Base-by-base conservation (phyloP, 768 basidiomycete genomes). In the Termitomyces sp. region DNA sequence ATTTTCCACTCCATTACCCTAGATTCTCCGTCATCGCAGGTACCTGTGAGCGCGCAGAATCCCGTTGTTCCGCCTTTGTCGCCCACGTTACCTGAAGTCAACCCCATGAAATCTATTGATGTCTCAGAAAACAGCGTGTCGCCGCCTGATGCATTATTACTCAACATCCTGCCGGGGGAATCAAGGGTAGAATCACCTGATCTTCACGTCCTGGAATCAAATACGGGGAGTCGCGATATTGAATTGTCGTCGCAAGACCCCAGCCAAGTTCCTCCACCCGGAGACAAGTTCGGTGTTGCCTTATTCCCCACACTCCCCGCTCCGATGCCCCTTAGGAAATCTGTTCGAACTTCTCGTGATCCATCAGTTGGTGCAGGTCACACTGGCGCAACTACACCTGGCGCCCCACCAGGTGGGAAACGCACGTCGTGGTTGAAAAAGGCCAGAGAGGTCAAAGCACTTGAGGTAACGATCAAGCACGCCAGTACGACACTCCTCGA, bases 391-490 rank as follows among this genome's bases (percentile, higher is more conserved):
- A 73, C 73, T 16, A 79, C 78, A 3, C 76, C 79, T 39, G 74
- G 77, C n/a, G 69, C 71, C 5, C 66, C 72, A 22, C 67, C 70
- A 27, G 76, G 75, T 10, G 83, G 82, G 3, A 91, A 89, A 65
- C 83, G 90, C 33, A 88, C 88, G 9, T 92, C 91, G 3, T 92
- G 91, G 91, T 70, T 93, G 54, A 83, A 82, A 71, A 90, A 89
- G 64, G 91, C 86, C 14, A 79, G 89, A 36, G 88, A 89, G 65
- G 85, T 79, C 26, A 88, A 87, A 62, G 87, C 87, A 18, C 72
- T 84, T 66, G 90, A 90, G 65, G 76, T 74, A n/a, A 74, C 74
- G 12, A 65, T 63, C 56, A 82, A 72, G 67, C 80, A 76, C 52
- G 55, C 67, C 22, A 67, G 34, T 60, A 40, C 59, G 34, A 33